A percentile compares a stretch with the other conserved stretches of the same genome.
These are phyloP conservation scores for Aspergillus arachidicola DNA, from an alignment of 2,329 filamentous ascomycete genomes.

Conservation along the genomic window DNA sequence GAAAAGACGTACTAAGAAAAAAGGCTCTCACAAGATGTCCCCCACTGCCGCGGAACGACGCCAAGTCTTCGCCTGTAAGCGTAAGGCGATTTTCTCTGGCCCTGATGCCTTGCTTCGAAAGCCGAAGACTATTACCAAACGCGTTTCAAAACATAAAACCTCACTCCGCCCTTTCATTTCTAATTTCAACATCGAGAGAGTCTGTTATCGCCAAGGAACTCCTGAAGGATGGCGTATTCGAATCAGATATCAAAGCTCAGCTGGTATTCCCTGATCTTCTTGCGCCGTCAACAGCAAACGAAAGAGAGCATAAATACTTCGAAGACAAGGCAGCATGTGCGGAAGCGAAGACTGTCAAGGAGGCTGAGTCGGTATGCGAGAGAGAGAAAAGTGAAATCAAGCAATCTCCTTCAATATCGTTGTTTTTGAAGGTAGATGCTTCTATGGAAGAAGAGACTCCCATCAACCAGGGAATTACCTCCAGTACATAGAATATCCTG, in stretches of 20 bases:
- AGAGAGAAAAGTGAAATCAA: not conserved
- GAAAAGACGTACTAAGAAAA: not conserved
- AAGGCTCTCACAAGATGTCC: not conserved
- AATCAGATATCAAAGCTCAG: not conserved
- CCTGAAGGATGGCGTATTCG: not conserved
- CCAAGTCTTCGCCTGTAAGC: slow-evolving; percentile 1
- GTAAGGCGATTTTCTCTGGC: slow-evolving; percentile 6
- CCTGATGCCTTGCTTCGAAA: not conserved
- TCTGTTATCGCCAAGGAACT: not conserved
- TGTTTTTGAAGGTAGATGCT: not conserved
- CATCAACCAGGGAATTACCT: not conserved
- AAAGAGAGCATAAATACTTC: no score
- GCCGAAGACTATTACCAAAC: not conserved
- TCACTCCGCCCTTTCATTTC: not conserved
- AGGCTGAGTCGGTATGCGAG: not conserved
- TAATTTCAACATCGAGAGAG: not conserved
- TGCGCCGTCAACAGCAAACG: not conserved
- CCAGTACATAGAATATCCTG: not conserved
- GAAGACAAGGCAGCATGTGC: not conserved
- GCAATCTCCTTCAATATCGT: not conserved
- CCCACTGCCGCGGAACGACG: not conserved
- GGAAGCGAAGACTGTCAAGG: not conserved
- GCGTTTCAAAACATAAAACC: not conserved
- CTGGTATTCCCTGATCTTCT: not conserved
- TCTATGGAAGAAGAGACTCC: not conserved